A percentile compares a stretch with the other conserved stretches of the same genome.
phyloP scores from a whole-genome alignment of 176 grass and related monocot genomes.

The Bothriochloa decipiens region DNA sequence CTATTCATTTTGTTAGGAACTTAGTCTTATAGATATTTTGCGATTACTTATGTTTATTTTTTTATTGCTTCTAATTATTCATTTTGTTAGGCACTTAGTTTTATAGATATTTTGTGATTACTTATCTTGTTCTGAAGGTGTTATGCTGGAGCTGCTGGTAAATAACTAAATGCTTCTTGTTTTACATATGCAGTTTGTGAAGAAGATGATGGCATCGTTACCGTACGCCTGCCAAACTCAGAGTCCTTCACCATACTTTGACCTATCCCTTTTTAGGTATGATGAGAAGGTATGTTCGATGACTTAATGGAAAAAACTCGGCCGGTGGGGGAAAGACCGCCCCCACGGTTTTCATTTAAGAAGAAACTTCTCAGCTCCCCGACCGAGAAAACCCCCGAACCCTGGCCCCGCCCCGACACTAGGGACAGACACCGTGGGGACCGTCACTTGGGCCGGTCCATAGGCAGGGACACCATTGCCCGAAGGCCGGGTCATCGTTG shows the following conservation, averaged over 20 bases:
- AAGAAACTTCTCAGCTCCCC: no score
- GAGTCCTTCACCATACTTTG: constrained; percentile 97
- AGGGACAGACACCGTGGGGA: no score
- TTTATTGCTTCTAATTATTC: not conserved
- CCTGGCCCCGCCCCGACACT: no score
- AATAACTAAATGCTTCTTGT: constrained; percentile 12
- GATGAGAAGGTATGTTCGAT: constrained; percentile 84
- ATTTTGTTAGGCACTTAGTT: not conserved
- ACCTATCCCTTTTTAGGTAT: constrained; percentile 94
- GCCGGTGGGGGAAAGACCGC: no score
- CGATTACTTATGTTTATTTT: not conserved
- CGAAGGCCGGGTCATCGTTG: no score
- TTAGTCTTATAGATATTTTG: not conserved
- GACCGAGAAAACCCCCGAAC: no score
- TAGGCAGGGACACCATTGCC: no score
- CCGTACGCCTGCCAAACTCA: constrained; percentile 94
- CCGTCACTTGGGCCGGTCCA: no score
- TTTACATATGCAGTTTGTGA: constrained; percentile 70
- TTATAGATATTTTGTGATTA: not conserved
- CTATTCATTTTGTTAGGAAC: constrained; percentile 2
- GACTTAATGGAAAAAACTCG: constrained; percentile 24
- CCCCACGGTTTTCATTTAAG: no score
- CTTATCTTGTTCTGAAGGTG: constrained; percentile 3
- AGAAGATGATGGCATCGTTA: constrained; percentile 87
- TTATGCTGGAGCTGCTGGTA: constrained; percentile 33